A percentile compares a stretch with the other conserved stretches of the same genome.
phyloP scores from a whole-genome alignment of 371 early-diverging fungal species.

The Apophysomyces sp. region DNA sequence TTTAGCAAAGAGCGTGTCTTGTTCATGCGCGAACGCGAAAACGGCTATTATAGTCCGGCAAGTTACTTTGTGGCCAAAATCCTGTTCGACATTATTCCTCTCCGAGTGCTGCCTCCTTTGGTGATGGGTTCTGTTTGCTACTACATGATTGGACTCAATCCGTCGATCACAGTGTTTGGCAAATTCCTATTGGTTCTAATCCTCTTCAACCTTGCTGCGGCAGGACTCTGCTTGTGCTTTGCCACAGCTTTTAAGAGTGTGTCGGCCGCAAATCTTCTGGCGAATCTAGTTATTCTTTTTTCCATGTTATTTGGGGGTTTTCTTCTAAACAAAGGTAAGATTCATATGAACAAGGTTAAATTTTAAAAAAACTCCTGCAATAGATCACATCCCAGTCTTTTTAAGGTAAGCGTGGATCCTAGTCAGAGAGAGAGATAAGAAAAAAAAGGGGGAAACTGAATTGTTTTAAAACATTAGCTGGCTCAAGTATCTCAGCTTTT shows the following conservation, averaged over 20 bases:
- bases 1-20: constrained; percentile 71
- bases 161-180: constrained; percentile 56
- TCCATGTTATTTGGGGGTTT: constrained; percentile 90
- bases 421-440: neutral
- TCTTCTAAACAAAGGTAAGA: constrained; percentile 74
- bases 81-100: constrained; percentile 79
- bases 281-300: constrained; percentile 79
- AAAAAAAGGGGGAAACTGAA: neutral
- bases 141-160: constrained; percentile 79
- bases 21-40: constrained; percentile 82
- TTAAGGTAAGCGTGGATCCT: no score
- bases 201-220: constrained; percentile 80
- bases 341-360: no score
- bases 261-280: constrained; percentile 76
- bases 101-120: constrained; percentile 84
- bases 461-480: constrained; percentile 43
- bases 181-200: constrained; percentile 83
- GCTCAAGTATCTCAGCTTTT: constrained; percentile 79
- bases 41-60: constrained; percentile 77
- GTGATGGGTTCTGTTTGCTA: constrained; percentile 81
- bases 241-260: constrained; percentile 70
- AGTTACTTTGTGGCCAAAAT: constrained; percentile 75
- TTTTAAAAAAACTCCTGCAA: no score
- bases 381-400: constrained; percentile 43
- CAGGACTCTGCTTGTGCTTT: constrained; percentile 78